These are phyloP conservation scores for Pseudogymnoascus sp. DNA, from an alignment of 2,329 filamentous ascomycete species.

Conservation along the genomic window DNA sequence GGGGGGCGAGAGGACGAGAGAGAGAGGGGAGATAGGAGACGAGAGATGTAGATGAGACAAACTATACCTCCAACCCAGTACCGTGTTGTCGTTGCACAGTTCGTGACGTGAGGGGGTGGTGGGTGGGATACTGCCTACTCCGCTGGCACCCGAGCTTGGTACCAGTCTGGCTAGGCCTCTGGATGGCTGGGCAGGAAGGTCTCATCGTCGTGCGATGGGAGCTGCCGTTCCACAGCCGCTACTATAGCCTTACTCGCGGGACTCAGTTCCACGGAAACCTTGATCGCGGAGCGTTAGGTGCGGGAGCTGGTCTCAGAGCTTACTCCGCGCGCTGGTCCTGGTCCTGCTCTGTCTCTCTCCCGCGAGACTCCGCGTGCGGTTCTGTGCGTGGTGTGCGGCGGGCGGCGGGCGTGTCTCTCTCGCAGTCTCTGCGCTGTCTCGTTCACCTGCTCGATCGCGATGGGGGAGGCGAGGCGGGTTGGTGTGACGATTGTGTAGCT, in stretches of 20 bases:
- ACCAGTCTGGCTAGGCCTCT: neutral
- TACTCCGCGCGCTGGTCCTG: neutral
- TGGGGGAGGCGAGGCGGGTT: neutral
- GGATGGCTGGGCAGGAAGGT: neutral
- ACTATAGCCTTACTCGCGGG: neutral
- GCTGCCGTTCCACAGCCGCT: neutral
- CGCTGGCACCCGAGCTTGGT: neutral
- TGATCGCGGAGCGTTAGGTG: neutral
- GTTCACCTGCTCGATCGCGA: neutral
- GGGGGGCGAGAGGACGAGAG: neutral
- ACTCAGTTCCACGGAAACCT: neutral
- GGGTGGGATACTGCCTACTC: neutral
- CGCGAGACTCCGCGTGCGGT: neutral
- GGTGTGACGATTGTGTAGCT: neutral
- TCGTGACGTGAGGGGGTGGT: neutral
- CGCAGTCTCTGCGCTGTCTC: neutral
- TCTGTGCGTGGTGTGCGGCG: neutral
- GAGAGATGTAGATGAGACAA: neutral
- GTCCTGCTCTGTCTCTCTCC: neutral
- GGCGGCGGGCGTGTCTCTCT: neutral
- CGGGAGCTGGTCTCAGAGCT: slow-evolving; percentile 4
- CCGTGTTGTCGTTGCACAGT: neutral
- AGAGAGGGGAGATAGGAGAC: neutral
- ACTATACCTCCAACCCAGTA: neutral
- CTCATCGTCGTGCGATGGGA: neutral